Evolutionary conservation across 2,329 filamentous ascomycete genomes (phyloP), one percentile per base, ranked within the genome.

Genomic region (Immersiporthe knoxdaviesiana): DNA sequence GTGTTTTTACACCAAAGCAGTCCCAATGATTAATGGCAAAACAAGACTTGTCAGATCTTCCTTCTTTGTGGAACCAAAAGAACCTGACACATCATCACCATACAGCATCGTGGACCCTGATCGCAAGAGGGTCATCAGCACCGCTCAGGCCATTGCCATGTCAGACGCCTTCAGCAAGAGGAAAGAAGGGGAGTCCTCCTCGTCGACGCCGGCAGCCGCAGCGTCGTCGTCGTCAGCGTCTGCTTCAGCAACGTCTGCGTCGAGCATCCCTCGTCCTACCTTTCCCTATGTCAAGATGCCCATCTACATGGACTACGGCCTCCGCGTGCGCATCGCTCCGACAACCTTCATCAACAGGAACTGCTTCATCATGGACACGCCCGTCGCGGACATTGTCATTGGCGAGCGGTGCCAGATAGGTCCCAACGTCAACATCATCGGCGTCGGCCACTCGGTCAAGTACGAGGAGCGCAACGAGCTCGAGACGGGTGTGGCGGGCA

Each of bases 291-390:
- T 80, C 68, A 78, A 76, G 72, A 73, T 74, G 30, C 76, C 77
- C 1, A 70, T 80, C 64, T 72, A 68, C 58, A 73, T 78, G 62
- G 77, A 80, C 67, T 80, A 79, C 65, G 78, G 78, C 27, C 66
- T 76, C 16, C 74, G 76, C 2, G 73, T 79, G n/a, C 72, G 70
- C 52, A 75, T 80, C 50, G 74, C 72, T 52, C 73, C 75, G 0
- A 76, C 74, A 24, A 76, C 77, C 14, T 77, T 76, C 63, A 77
- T 79, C 73, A 78, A 78, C 72, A 74, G 76, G 27, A 72, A 74
- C 63, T 79, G 77, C 73, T 75, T 71, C 69, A 78, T 80, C 67
- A 74, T 78, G 67, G 78, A 79, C 72, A 77, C 78, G 3, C 77
- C 77, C 11, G 76, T 77, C 39, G 76, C 77, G 32, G 75, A 79